Percentiles rank a stretch among this genome's conserved stretches.
Conservation (phyloP, 2,329 filamentous ascomycete genomes). For the Fusarium foetens region DNA sequence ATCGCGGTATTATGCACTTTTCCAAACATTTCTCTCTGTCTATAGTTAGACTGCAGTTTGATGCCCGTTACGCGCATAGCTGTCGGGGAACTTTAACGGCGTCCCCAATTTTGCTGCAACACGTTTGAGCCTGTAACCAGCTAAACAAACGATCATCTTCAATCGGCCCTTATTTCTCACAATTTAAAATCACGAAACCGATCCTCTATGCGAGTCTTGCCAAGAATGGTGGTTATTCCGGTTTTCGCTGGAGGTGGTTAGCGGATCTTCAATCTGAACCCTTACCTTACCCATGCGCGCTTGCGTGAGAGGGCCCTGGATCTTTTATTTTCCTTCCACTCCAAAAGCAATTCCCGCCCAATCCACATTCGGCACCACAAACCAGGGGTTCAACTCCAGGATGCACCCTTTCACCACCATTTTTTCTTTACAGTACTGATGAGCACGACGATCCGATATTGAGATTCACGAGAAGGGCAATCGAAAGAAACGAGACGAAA, state of each 20-base stretch:
- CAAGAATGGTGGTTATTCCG: conserved; percentile 4
- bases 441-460: background rate
- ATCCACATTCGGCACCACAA: conserved; percentile 18
- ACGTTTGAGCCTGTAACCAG: background rate
- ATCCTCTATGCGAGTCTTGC: background rate
- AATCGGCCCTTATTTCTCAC: background rate
- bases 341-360: conserved; percentile 9
- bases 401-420: conserved; percentile 4
- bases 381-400: conserved; percentile 23
- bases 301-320: conserved; percentile 10
- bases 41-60: no score
- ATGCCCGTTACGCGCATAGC: background rate
- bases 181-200: background rate
- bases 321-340: conserved; percentile 35
- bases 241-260: background rate
- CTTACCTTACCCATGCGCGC: conserved; percentile 13
- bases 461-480: background rate
- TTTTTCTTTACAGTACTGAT: background rate
- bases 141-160: background rate
- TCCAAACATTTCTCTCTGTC: accelerated
- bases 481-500: background rate
- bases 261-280: conserved; percentile 3
- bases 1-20: accelerated
- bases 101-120: background rate
- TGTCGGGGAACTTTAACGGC: accelerated